Conservation (phyloP, 2,329 filamentous ascomycete species). For the Penicillium sp. region DNA sequence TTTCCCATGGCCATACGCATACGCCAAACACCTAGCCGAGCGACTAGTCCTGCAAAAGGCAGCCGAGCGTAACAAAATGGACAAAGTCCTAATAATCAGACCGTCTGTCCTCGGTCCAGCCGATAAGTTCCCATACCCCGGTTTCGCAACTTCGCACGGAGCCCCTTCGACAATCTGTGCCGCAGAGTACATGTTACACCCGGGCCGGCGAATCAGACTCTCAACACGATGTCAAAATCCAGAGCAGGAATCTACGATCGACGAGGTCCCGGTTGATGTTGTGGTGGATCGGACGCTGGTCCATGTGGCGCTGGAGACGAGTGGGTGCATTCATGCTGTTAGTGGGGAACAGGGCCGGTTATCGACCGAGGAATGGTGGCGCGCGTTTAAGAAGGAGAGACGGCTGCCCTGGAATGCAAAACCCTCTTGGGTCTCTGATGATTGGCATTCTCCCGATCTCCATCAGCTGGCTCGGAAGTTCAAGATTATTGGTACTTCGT, state of each 20-base stretch:
- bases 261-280: conserved; percentile 22
- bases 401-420: conserved; percentile 16
- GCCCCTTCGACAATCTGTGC: conserved; percentile 16
- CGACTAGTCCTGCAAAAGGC: conserved; percentile 14
- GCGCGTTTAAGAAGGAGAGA: conserved; percentile 16
- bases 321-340: conserved; percentile 17
- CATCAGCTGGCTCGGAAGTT: conserved; percentile 15
- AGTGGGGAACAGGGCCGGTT: conserved; percentile 16
- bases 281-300: conserved; percentile 18
- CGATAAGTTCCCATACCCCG: conserved; percentile 16
- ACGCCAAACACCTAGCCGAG: conserved; percentile 9
- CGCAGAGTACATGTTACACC: conserved; percentile 17
- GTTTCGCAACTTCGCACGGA: conserved; percentile 14
- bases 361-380: conserved; percentile 17
- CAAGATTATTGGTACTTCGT: conserved; percentile 20
- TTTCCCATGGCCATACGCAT: conserved; percentile 4
- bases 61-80: conserved; percentile 9
- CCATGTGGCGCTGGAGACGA: conserved; percentile 14
- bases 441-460: conserved; percentile 17
- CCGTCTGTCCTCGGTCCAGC: conserved; percentile 21
- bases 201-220: conserved; percentile 13
- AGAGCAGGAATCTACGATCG: conserved; percentile 15
- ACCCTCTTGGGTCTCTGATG: conserved; percentile 12
- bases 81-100: conserved; percentile 19
- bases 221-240: conserved; percentile 16